Evolutionary conservation across 148 eudicot genomes (phyloP).

Genomic region (Persicaria tinctoria): DNA sequence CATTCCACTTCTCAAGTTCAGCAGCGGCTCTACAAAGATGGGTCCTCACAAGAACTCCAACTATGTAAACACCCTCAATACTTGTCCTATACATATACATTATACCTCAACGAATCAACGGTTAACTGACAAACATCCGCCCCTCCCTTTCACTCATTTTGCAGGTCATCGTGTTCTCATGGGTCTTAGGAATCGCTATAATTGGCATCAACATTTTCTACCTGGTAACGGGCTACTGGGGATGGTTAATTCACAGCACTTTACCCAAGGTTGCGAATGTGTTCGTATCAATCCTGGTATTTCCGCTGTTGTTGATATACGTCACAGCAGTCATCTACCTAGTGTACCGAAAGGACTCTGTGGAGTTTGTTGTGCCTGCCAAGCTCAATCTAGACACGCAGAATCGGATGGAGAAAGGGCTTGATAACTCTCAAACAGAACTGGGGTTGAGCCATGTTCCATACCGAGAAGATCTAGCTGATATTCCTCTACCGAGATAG

Average conservation of each 20-base stretch:
- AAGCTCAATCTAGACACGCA: slow-evolving; percentile 22
- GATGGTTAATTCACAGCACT: slow-evolving; percentile 54
- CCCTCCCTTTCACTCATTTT: not conserved
- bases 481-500: slow-evolving; percentile 15
- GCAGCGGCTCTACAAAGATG: slow-evolving; percentile 68
- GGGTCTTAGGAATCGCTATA: slow-evolving; percentile 69
- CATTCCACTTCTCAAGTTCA: slow-evolving; percentile 89
- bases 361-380: slow-evolving; percentile 28
- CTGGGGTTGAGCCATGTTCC: slow-evolving; percentile 16
- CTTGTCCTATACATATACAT: not conserved
- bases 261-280: slow-evolving; percentile 62
- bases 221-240: slow-evolving; percentile 49
- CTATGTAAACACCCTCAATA: slow-evolving; percentile 30
- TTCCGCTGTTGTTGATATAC: slow-evolving; percentile 65
- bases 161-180: slow-evolving; percentile 68
- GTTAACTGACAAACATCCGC: not conserved
- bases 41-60: slow-evolving; percentile 88
- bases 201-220: slow-evolving; percentile 77
- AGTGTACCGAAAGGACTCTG: slow-evolving; percentile 52
- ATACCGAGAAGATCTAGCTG: slow-evolving; percentile 46
- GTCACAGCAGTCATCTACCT: slow-evolving; percentile 48
- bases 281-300: slow-evolving; percentile 54
- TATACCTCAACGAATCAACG: not conserved
- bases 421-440: not conserved
- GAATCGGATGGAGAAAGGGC: not conserved